Conservation (phyloP, 176 grass and related monocot genomes). For the Eremochloa ophiuroides region DNA sequence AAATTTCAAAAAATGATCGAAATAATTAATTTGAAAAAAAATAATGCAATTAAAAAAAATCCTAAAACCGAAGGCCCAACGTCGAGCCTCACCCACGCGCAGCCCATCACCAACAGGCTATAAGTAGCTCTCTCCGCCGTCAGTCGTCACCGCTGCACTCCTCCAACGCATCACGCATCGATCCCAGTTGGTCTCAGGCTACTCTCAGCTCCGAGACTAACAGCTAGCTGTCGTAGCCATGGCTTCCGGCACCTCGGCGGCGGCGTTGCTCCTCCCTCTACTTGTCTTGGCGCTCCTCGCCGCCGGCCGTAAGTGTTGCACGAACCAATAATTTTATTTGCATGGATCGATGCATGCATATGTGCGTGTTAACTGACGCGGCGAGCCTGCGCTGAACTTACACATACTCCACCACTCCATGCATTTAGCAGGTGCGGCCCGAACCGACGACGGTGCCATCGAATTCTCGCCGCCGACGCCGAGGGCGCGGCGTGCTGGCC, state of each 20-base stretch:
- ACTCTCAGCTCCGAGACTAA: no score
- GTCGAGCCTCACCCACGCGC: no score
- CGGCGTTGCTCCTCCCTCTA: not conserved
- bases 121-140: no score
- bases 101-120: no score
- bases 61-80: no score
- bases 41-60: no score
- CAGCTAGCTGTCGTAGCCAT: not conserved
- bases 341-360: not conserved
- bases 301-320: not conserved
- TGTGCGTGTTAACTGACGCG: not conserved
- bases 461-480: not conserved
- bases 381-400: not conserved
- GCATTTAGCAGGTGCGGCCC: not conserved
- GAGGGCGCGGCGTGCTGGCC: not conserved
- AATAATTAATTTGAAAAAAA: no score
- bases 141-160: not conserved
- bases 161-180: no score
- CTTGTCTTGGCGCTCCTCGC: not conserved
- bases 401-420: not conserved
- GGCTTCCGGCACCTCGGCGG: not conserved
- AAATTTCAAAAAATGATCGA: no score
- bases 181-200: no score
- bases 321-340: not conserved
- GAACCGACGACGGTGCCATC: not conserved